Evolutionary conservation across 306 rosid species (phyloP).

Genomic region (Ormosia emarginata): DNA sequence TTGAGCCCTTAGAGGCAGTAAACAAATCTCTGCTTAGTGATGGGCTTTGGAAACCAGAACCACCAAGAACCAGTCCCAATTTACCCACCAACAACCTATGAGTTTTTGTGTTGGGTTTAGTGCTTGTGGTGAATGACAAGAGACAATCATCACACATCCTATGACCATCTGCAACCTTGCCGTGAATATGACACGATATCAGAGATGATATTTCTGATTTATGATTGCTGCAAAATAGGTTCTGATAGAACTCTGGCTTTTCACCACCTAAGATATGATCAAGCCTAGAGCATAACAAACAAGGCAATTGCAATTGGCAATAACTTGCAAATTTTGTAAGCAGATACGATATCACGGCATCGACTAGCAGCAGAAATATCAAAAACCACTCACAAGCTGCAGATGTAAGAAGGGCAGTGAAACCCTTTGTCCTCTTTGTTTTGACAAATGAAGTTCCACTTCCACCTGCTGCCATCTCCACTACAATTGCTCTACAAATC

Average conservation of each 20-base stretch:
- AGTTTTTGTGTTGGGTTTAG: slow-evolving; percentile 26
- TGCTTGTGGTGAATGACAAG: slow-evolving; percentile 38
- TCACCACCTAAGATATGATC: slow-evolving; percentile 49
- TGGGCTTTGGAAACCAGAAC: slow-evolving; percentile 36
- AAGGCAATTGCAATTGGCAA: slow-evolving; percentile 72
- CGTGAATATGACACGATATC: slow-evolving; percentile 50
- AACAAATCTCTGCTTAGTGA: slow-evolving; percentile 30
- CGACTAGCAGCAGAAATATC: slow-evolving; percentile 64
- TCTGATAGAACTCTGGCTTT: slow-evolving; percentile 40
- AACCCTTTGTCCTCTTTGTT: slow-evolving; percentile 42
- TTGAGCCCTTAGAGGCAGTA: slow-evolving; percentile 27
- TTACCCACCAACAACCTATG: slow-evolving; percentile 51
- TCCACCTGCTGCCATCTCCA: slow-evolving; percentile 48
- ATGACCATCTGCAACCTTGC: slow-evolving; percentile 49
- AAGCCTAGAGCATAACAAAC: slow-evolving; percentile 81
- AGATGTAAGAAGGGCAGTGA: slow-evolving; percentile 42
- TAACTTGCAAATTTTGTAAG: slow-evolving; percentile 62
- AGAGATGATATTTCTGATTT: slow-evolving; percentile 61
- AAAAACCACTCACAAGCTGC: slow-evolving; percentile 92
- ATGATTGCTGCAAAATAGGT: slow-evolving; percentile 62
- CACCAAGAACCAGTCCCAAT: slow-evolving; percentile 39
- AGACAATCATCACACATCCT: slow-evolving; percentile 71
- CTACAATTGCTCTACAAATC: slow-evolving; percentile 29
- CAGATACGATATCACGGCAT: slow-evolving; percentile 57
- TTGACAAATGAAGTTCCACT: slow-evolving; percentile 42